These are phyloP conservation scores for Fusarium aywerte DNA, from an alignment of 2,329 filamentous ascomycete genomes.

Conservation along the genomic window DNA sequence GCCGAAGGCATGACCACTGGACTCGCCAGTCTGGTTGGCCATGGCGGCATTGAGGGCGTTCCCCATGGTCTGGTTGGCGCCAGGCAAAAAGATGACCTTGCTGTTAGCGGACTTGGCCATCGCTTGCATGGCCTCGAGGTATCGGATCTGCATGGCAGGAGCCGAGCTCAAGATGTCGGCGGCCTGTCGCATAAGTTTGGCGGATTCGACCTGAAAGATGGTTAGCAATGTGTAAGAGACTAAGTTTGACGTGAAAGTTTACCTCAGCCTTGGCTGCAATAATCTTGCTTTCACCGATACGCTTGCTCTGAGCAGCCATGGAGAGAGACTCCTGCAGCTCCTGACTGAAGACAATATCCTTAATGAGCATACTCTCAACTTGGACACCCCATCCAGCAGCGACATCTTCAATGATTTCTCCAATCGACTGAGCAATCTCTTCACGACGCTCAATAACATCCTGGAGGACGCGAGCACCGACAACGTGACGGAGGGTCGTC, in stretches of 20 bases:
- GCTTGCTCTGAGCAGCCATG: conserved; percentile 98
- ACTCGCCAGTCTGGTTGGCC: conserved; percentile 62
- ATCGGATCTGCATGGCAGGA: conserved; percentile 97
- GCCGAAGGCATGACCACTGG: conserved; percentile 55
- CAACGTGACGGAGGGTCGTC: conserved; percentile 95
- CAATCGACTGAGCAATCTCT: conserved; percentile 93
- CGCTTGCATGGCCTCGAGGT: conserved; percentile 97
- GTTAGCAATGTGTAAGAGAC: not conserved
- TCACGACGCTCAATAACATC: conserved; percentile 98
- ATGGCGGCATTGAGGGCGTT: conserved; percentile 57
- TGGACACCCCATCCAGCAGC: conserved; percentile 93
- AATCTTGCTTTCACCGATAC: conserved; percentile 97
- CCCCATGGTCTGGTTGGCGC: conserved; percentile 65
- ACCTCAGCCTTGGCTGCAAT: conserved; percentile 93
- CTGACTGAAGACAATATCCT: conserved; percentile 97
- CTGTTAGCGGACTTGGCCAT: conserved; percentile 95
- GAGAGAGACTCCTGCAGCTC: conserved; percentile 95
- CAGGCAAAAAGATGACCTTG: conserved; percentile 88
- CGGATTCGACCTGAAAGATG: conserved; percentile 76
- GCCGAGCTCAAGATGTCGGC: conserved; percentile 92
- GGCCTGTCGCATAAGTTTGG: conserved; percentile 92
- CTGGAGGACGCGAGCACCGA: conserved; percentile 93
- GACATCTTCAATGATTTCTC: conserved; percentile 97
- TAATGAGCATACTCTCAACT: conserved; percentile 98
- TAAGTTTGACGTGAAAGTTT: conserved; percentile 11